phyloP scores from a whole-genome alignment of 192 early-diverging fungal genomes.

The Coemansia sp. region DNA sequence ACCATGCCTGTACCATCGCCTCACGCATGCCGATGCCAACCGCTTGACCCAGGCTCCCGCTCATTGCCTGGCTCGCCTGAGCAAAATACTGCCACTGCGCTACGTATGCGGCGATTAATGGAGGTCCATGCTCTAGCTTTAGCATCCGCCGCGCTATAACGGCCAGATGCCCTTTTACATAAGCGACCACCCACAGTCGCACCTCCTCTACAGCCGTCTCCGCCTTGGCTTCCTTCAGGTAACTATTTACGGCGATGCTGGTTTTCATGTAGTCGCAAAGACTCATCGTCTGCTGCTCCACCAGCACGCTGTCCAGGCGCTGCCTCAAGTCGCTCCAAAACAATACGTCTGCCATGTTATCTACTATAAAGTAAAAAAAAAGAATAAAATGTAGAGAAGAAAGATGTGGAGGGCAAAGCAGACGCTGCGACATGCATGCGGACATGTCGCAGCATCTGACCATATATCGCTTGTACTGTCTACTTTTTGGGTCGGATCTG shows the following conservation, averaged over 20 bases:
- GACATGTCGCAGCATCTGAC: neutral
- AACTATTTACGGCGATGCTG: neutral
- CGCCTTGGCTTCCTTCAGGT: neutral
- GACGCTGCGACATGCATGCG: neutral
- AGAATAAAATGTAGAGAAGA: neutral
- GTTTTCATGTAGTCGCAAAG: neutral
- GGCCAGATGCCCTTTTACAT: neutral
- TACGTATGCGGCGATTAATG: neutral
- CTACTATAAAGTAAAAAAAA: neutral
- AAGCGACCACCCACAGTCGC: neutral
- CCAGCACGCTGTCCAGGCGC: neutral
- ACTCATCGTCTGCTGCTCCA: neutral
- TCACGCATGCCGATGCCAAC: neutral
- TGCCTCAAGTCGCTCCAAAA: neutral
- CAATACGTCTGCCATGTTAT: neutral
- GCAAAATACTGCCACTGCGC: constrained; percentile 1
- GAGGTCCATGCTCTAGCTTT: neutral
- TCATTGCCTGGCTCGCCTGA: neutral
- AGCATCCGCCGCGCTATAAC: neutral
- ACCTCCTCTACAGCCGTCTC: neutral
- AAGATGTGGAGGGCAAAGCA: neutral
- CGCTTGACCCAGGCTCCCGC: neutral
- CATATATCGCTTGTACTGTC: neutral
- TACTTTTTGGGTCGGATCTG: constrained; percentile 32
- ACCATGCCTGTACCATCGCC: neutral